Evolutionary conservation across 1,284 basidiomycete species (phyloP), one percentile per base, ranked within the genome.

Genomic region (Trichosporon faecale): DNA sequence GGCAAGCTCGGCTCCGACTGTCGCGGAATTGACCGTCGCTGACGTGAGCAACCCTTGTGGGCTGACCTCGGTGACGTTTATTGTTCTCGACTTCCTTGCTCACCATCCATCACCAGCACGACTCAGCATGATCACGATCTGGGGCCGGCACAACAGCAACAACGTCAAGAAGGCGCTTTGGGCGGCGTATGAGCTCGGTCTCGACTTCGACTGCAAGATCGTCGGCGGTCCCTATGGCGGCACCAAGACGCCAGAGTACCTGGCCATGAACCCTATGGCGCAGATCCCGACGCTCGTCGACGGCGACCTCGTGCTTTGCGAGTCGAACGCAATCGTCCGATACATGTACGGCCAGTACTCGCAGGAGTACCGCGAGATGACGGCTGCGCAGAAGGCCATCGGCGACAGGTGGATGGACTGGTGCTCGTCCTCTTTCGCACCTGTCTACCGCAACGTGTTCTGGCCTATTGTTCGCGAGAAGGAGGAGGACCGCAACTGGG

Each of bases 121-220:
- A 33, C 31, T 63, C 21, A 23, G n/a, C 31, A 63, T 35, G 61
- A 64, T 72, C 27, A 72, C 57, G 16, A 72, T 72, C 64, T 72
- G 71, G 71, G 71, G 71, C 12, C 71, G 71, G 5, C 35, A 21
- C 57, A 72, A 72, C 68, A 64, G 60, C 35, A 64, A 27, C 23
- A 72, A 72, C 65, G 71, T 72, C n/a, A 68, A 67, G 65, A 72
- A 72, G 64, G 66, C 40, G 55, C 37, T 70, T 21, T 72, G 71
- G 71, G 60, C 63, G 5, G 71, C 71, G 0, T 27, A 66, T 31
- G 71, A 72, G 61, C 66, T 70, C 14, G 67, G 65, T 1, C 64
- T 72, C 16, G 8, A 46, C 16, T 68, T 63, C 49, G 65, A 70
- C n/a, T 46, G 27, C 5, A 37, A 66, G 16, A 55, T 66, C 60